phyloP scores from a whole-genome alignment of 495 filamentous ascomycete genomes.

The Ramalina intermedia region DNA sequence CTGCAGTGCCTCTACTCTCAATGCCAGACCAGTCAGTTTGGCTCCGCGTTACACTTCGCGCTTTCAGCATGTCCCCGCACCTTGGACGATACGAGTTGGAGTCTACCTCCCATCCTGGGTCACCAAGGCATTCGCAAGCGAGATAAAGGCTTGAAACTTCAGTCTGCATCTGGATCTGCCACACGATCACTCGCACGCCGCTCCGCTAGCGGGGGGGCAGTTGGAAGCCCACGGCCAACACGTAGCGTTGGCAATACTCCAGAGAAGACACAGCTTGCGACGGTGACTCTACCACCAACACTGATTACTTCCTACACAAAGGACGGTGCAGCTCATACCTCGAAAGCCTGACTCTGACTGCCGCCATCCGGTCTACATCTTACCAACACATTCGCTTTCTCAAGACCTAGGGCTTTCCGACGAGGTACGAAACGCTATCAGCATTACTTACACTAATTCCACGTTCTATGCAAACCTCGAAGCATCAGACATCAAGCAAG shows the following conservation, averaged over 20 bases:
- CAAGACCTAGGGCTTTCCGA: no score
- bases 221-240: conserved; percentile 10
- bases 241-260: conserved; percentile 4
- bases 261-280: background rate
- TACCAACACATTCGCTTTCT: no score
- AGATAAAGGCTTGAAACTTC: background rate
- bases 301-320: no score
- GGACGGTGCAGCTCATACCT: no score
- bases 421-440: no score
- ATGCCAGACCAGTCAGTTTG: conserved; percentile 24
- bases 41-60: conserved; percentile 21
- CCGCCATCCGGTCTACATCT: no score
- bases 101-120: conserved; percentile 12
- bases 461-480: no score
- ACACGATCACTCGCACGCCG: conserved; percentile 10
- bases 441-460: no score
- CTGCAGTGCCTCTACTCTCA: conserved; percentile 29
- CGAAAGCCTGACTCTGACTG: no score
- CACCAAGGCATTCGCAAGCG: conserved; percentile 16
- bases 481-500: no score
- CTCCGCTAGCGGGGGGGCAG: conserved; percentile 6
- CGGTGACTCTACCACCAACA: background rate
- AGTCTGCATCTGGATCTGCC: conserved; percentile 6
- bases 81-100: background rate
- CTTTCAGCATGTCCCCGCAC: conserved; percentile 17